A percentile compares a stretch with the other conserved stretches of the same genome.
phyloP scores from a whole-genome alignment of 768 basidiomycete species.

The Leccinum rimulosum region DNA sequence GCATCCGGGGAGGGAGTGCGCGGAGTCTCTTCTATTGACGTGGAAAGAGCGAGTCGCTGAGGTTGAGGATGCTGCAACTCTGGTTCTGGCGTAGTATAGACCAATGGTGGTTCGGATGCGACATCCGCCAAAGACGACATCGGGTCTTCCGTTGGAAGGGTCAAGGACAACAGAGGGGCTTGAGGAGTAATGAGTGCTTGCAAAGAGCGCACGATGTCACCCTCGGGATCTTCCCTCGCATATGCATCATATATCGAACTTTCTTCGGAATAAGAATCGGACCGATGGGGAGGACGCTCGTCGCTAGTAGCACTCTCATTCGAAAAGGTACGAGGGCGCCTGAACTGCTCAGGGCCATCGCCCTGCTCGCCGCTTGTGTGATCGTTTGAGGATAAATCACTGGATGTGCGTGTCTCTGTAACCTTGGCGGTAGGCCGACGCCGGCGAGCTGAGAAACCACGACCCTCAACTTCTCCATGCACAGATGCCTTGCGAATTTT shows the following conservation, averaged over 20 bases:
- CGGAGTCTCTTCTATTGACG: constrained; percentile 35
- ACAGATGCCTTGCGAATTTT: constrained; percentile 88
- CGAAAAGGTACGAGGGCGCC: constrained; percentile 36
- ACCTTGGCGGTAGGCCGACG: constrained; percentile 26
- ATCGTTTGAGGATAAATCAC: constrained; percentile 59
- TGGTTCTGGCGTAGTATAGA: constrained; percentile 34
- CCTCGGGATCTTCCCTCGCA: constrained; percentile 54
- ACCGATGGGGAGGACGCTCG: constrained; percentile 43
- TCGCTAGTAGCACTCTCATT: constrained; percentile 37
- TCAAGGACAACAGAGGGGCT: constrained; percentile 24
- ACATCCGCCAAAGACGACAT: constrained; percentile 7
- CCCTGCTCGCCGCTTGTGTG: constrained; percentile 62
- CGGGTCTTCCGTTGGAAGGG: constrained; percentile 19
- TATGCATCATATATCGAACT: constrained; percentile 85
- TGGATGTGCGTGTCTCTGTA: constrained; percentile 56
- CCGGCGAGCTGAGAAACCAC: constrained; percentile 60
- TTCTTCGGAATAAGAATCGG: constrained; percentile 81
- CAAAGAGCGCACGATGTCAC: constrained; percentile 24
- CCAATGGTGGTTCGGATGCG: constrained; percentile 28
- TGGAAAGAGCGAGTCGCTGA: constrained; percentile 43
- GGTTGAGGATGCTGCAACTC: constrained; percentile 69
- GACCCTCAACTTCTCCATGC: constrained; percentile 75
- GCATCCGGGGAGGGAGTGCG: constrained; percentile 61
- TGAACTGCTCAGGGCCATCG: constrained; percentile 43
- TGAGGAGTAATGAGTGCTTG: constrained; percentile 19